A percentile compares a stretch with the other conserved stretches of the same genome.
phyloP scores from a whole-genome alignment of 164 flowering plant genomes.

The Saururus chinensis region DNA sequence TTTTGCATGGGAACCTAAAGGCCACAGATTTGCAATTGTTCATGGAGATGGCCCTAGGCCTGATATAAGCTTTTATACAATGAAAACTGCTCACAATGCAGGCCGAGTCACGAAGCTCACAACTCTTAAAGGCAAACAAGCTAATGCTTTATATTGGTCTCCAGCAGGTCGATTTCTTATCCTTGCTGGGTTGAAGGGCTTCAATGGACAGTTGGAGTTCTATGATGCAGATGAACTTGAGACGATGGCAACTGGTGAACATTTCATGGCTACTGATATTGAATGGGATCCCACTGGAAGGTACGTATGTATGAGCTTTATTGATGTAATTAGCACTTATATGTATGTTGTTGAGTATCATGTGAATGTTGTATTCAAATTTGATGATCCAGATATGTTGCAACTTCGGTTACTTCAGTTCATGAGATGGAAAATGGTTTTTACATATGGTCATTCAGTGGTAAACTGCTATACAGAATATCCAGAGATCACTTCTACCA shows the following conservation, averaged over 20 bases:
- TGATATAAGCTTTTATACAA: slow-evolving; percentile 56
- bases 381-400: slow-evolving; percentile 55
- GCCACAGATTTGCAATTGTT: slow-evolving; percentile 91
- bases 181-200: slow-evolving; percentile 84
- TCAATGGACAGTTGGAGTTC: slow-evolving; percentile 92
- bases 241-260: slow-evolving; percentile 89
- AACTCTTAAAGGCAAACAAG: slow-evolving; percentile 87
- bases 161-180: slow-evolving; percentile 76
- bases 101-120: slow-evolving; percentile 76
- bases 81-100: slow-evolving; percentile 57
- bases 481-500: slow-evolving; percentile 89
- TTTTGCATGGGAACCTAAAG: slow-evolving; percentile 99
- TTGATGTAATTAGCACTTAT: too few species aligned
- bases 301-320: slow-evolving; percentile 18
- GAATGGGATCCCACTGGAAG: slow-evolving; percentile 99
- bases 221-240: slow-evolving; percentile 95
- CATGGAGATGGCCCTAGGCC: slow-evolving; percentile 91
- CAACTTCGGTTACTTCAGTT: slow-evolving; percentile 89
- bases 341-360: not conserved
- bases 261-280: slow-evolving; percentile 93
- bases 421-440: slow-evolving; percentile 99
- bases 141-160: slow-evolving; percentile 97
- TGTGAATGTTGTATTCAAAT: not conserved
- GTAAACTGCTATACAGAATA: slow-evolving; percentile 74
- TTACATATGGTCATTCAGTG: slow-evolving; percentile 92